phyloP scores from a whole-genome alignment of 192 early-diverging fungal species.

The Linnemannia hyalina region DNA sequence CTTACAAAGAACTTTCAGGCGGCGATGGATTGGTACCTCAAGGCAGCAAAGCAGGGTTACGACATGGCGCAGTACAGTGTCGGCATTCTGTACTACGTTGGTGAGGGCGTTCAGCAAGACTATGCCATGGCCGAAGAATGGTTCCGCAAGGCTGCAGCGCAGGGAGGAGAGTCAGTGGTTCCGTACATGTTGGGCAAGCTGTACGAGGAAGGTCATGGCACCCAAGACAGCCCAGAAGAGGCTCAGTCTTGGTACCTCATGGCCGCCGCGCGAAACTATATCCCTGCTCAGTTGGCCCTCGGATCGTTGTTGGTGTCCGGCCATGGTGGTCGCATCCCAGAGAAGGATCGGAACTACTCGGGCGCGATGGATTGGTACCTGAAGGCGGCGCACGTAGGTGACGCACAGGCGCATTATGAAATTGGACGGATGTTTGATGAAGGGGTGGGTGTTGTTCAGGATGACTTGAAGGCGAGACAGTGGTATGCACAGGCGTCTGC shows the following conservation, averaged over 20 bases:
- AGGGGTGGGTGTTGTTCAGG: neutral
- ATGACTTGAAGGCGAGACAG: neutral
- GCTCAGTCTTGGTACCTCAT: neutral
- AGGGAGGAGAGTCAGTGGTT: neutral
- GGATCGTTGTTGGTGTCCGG: neutral
- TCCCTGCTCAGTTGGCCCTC: neutral
- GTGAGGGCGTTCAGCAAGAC: neutral
- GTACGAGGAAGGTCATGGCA: too few species aligned
- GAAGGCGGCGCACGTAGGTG: neutral
- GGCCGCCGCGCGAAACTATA: neutral
- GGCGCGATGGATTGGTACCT: neutral
- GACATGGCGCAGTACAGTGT: neutral
- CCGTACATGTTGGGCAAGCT: too few species aligned
- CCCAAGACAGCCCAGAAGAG: too few species aligned
- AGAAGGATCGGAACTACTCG: neutral
- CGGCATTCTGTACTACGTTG: neutral
- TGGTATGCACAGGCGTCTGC: neutral
- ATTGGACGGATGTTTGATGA: neutral
- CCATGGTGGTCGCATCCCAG: neutral
- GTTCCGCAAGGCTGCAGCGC: neutral
- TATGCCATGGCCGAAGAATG: neutral
- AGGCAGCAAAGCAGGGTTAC: neutral
- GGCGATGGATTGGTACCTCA: neutral
- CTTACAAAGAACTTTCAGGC: neutral
- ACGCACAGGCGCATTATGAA: neutral